These are phyloP conservation scores for Gracilaria caudata DNA, from an alignment of 23 red algal species.

Conservation along the genomic window DNA sequence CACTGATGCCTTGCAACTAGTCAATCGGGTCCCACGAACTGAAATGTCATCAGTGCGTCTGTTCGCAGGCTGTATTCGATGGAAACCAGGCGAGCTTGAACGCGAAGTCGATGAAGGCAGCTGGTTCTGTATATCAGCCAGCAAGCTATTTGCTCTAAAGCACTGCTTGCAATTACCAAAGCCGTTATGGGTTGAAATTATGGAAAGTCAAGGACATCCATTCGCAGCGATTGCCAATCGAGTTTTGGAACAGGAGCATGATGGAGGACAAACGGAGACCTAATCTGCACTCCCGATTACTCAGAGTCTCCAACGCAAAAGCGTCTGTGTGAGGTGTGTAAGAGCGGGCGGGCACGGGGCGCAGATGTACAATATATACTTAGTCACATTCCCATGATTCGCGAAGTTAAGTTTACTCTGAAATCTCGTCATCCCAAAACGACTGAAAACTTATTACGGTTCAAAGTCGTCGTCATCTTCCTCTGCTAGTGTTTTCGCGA, in stretches of 20 bases:
- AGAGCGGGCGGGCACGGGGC: not conserved
- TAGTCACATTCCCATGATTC: not conserved
- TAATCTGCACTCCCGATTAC: not conserved
- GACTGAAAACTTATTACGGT: conserved; percentile 35
- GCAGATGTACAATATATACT: not conserved
- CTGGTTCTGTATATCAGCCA: conserved; percentile 62
- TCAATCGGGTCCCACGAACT: not conserved
- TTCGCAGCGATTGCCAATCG: conserved; percentile 49
- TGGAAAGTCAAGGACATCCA: conserved; percentile 40
- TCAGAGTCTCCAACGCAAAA: not conserved
- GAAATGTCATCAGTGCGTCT: conserved; percentile 42
- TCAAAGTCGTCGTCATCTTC: conserved; percentile 89
- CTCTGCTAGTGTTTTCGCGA: conserved; percentile 86
- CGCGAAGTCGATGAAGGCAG: conserved; percentile 52
- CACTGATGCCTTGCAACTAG: conserved; percentile 14
- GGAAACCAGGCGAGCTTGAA: conserved; percentile 54
- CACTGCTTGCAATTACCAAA: conserved; percentile 64
- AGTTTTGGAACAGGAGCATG: conserved; percentile 15
- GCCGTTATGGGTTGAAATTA: conserved; percentile 63
- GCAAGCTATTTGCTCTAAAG: conserved; percentile 52
- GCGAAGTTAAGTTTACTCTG: conserved; percentile 18
- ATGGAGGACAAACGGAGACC: conserved; percentile 13
- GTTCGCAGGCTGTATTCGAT: conserved; percentile 58
- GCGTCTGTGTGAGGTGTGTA: not conserved
- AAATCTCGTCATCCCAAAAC: not conserved